Evolutionary conservation across 2,329 filamentous ascomycete species (phyloP).

Genomic region (Ophiostoma ulmi): DNA sequence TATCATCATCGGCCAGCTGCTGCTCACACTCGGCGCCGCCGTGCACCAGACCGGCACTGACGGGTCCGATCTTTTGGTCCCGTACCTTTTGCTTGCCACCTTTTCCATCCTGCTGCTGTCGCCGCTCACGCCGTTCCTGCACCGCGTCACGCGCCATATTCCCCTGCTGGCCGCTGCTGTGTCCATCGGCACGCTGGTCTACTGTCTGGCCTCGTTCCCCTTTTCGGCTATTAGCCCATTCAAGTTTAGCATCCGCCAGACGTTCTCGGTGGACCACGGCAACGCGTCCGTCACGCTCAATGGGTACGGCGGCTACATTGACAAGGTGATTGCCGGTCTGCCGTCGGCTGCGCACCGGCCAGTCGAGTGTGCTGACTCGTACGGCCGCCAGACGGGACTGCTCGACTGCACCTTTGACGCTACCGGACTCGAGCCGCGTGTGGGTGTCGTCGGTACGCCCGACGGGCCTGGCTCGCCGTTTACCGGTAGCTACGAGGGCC

Average conservation of each 20-base stretch:
- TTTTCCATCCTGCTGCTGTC: slow-evolving; percentile 68
- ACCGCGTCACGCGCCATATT: slow-evolving; percentile 77
- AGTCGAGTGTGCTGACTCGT: slow-evolving; percentile 46
- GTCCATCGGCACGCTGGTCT: slow-evolving; percentile 70
- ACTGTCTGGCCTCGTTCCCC: slow-evolving; percentile 82
- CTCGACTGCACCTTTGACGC: slow-evolving; percentile 67
- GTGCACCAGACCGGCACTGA: slow-evolving; percentile 79
- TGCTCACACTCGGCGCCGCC: slow-evolving; percentile 65
- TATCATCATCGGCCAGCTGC: slow-evolving; percentile 71
- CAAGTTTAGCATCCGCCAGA: slow-evolving; percentile 84
- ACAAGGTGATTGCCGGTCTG: slow-evolving; percentile 60
- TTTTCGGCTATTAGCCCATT: slow-evolving; percentile 75
- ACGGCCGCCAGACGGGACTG: slow-evolving; percentile 46
- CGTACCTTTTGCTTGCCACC: slow-evolving; percentile 64
- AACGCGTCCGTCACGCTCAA: slow-evolving; percentile 63
- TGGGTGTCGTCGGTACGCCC: slow-evolving; percentile 49
- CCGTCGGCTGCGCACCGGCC: slow-evolving; percentile 64
- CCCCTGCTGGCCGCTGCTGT: slow-evolving; percentile 70
- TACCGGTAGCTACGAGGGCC: slow-evolving; percentile 45
- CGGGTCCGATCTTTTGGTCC: slow-evolving; percentile 64
- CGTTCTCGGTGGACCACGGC: slow-evolving; percentile 69
- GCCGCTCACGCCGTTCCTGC: slow-evolving; percentile 76
- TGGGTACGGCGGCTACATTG: slow-evolving; percentile 63
- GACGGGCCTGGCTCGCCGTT: slow-evolving; percentile 58
- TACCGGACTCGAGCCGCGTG: slow-evolving; percentile 28